Base-by-base conservation (phyloP, 208 protist species). In the Trypanosoma congolense region DNA sequence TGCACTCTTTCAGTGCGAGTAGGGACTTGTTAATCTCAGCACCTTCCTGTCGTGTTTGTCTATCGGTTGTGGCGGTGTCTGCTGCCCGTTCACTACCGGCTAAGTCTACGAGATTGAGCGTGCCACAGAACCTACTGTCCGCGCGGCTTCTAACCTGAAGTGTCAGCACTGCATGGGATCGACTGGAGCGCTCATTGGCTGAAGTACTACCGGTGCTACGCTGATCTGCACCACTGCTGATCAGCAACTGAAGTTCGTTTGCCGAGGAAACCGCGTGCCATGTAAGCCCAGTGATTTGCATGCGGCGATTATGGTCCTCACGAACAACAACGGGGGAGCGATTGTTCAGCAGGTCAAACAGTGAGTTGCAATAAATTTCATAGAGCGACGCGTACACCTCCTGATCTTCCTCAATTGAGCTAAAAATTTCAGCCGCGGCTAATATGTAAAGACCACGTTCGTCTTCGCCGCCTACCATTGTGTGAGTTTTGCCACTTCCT, bases 21-120 rank as follows among this genome's bases (percentile, higher is more conserved):
- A 98, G 60, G 18, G 77, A 93, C 59, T 98, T 98, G 66, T 98
- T 98, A 63, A 98, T 98, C 50, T 98, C 88, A 24, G 95, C 88
- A 18, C 89, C 88, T 58, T 94, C 87, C 61, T 56, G 68, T 18
- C 93, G 83, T 29, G 94, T 98, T 44, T 93, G 79, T 26, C 79
- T 68, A 66, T 98, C 91, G 21, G 73, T 80, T 31, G 89, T 61
- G 4, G 61, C 65, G 0, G 96, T 98, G 66, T 99, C 97, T 0
- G 85, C 87, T 2, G 82, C 94, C 40, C 97, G 65, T 73, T 99
- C 98, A 46, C 80, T 97, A 12, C 98, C 98, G 9, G 98, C 98
- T 5, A 99, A 70, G 68, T 99, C 98, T 30, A 99, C 98, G 59
- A 99, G 97, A 41, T 93, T 97, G 12, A 95, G 35, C 26, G 48